phyloP scores from a whole-genome alignment of 331 rosid species.

The Erythrophleum ivorense region DNA sequence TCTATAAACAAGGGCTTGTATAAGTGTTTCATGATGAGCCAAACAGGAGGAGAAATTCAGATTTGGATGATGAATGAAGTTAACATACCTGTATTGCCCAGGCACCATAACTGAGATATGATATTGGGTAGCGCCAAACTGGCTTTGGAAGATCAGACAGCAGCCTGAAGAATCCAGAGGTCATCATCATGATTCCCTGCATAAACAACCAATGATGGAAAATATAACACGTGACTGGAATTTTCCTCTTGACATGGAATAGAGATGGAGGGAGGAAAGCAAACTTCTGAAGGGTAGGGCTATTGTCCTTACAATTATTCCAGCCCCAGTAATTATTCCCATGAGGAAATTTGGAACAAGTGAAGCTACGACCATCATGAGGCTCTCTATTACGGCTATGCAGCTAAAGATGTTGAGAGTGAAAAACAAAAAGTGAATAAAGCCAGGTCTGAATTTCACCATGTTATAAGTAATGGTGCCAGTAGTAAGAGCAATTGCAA shows the following conservation, averaged over 20 bases:
- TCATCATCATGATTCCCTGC: slow-evolving; percentile 98
- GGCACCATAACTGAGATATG: slow-evolving; percentile 82
- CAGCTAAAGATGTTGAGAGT: slow-evolving; percentile 63
- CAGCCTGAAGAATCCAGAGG: slow-evolving; percentile 93
- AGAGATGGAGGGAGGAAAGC: background rate
- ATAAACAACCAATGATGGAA: slow-evolving; percentile 34
- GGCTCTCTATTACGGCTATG: slow-evolving; percentile 90
- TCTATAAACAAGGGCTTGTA: background rate
- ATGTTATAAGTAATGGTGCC: slow-evolving; percentile 77
- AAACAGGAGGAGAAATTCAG: slow-evolving; percentile 11
- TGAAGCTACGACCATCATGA: slow-evolving; percentile 95
- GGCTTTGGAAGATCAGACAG: slow-evolving; percentile 91
- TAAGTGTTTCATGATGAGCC: background rate
- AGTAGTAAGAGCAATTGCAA: slow-evolving; percentile 60
- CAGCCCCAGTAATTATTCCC: slow-evolving; percentile 82
- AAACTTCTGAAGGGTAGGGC: background rate
- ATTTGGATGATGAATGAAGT: background rate
- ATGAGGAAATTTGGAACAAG: slow-evolving; percentile 94
- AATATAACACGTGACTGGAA: background rate
- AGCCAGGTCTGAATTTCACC: slow-evolving; percentile 81
- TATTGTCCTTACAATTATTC: slow-evolving; percentile 70
- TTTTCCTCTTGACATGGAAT: slow-evolving; percentile 1
- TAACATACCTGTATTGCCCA: slow-evolving; percentile 84
- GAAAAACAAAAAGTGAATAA: slow-evolving; percentile 68
- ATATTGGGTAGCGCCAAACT: slow-evolving; percentile 95